Conservation (phyloP, 148 eudicot genomes). For the Agrostemma githago region DNA sequence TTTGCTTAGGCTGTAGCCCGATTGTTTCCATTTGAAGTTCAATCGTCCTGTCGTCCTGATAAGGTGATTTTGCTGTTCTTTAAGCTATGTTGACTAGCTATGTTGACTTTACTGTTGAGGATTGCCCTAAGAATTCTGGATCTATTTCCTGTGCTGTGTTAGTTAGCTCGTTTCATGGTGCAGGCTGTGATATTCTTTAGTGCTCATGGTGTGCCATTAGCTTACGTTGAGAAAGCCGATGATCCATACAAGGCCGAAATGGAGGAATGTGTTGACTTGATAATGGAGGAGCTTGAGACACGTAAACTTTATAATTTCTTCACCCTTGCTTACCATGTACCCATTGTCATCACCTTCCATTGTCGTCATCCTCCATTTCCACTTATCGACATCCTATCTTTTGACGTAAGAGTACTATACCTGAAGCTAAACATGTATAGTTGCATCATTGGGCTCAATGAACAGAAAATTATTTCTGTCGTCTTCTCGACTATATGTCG, state of each 20-base stretch:
- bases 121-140: not conserved
- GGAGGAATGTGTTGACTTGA: slow-evolving; percentile 97
- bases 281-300: slow-evolving; percentile 88
- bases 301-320: slow-evolving; percentile 58
- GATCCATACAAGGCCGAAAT: slow-evolving; percentile 99
- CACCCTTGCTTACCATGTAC: slow-evolving; percentile 93
- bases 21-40: too few species aligned
- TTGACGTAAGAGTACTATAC: not conserved
- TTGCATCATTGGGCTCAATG: not conserved
- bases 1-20: too few species aligned
- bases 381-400: slow-evolving; percentile 2
- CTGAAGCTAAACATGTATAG: not conserved
- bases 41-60: slow-evolving; percentile 55
- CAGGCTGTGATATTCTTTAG: slow-evolving; percentile 97
- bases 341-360: not conserved
- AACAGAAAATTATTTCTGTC: too few species aligned
- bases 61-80: slow-evolving; percentile 40
- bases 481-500: too few species aligned
- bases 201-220: slow-evolving; percentile 96
- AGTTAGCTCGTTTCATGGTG: slow-evolving; percentile 10
- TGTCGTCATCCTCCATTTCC: not conserved
- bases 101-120: not conserved
- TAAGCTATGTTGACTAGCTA: too few species aligned
- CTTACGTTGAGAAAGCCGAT: slow-evolving; percentile 97
- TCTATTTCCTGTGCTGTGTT: not conserved